Base-by-base conservation (phyloP, 495 filamentous ascomycete genomes). In the Annulohypoxylon stygium region DNA sequence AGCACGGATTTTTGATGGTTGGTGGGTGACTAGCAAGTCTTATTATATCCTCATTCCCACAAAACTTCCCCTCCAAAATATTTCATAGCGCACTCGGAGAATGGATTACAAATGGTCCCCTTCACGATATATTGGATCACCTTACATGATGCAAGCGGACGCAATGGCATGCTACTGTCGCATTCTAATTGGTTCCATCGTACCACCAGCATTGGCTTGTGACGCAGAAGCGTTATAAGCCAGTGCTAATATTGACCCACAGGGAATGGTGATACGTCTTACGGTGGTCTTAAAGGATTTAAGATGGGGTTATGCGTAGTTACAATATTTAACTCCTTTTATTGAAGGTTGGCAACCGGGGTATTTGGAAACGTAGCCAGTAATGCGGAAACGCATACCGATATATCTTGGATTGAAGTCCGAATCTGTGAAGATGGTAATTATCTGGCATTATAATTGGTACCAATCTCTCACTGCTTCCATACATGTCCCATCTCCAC, bases 261-360 rank as follows among this genome's bases (percentile, higher is more conserved):
- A 23, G 30, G 50, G 25, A n/a, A 18, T 2, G 18, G 48, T 6
- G 11, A 51, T 11, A 23, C 20, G 20, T 10, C 48, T 26, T 23
- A 51, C 30, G 48, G 23, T 51, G 23, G 48, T 8, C 25, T 51
- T 51, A 26, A 51, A 50, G 47, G 47, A 50, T 10, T 25, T 50
- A 50, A 23, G 4, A 50, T 23, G n/a, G 47, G 16, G 25, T 25
- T 8, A 8, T 50, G 47, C 16, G 41, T 16, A 16, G 16, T 45
- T 45, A 45, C n/a, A 45, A 45, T 16, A 16, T 16, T 45, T 45
- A 45, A 4, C 41, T 16, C 41, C 41, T n/a, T 41, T 41, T 10
- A 41, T 23, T 23, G 0, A 23, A 23, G 20, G 20, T 1, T 23
- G 20, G 20, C 20, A 23, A 23, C 20, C 20, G 20, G 20, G 20